Conservation (phyloP, 768 basidiomycete species). For the Lentinula sp. region DNA sequence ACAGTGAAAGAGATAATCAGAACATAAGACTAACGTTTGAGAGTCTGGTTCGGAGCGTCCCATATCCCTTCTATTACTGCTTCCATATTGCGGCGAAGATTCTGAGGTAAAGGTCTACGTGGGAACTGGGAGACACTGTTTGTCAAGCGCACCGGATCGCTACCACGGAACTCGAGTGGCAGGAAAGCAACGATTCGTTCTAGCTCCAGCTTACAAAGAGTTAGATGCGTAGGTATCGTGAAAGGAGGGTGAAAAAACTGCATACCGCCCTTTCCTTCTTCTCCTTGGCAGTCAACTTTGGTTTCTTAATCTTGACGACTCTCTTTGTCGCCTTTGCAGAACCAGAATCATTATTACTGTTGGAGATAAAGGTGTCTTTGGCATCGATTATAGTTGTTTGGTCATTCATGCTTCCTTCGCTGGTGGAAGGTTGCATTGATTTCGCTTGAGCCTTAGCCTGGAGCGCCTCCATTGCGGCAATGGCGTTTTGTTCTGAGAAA, state of each 20-base stretch:
- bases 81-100: slow-evolving; percentile 73
- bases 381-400: slow-evolving; percentile 27
- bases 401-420: slow-evolving; percentile 12
- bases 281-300: slow-evolving; percentile 69
- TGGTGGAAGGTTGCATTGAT: slow-evolving; percentile 25
- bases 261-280: slow-evolving; percentile 76
- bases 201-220: slow-evolving; percentile 40
- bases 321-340: slow-evolving; percentile 40
- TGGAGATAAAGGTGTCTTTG: slow-evolving; percentile 32
- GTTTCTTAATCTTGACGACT: slow-evolving; percentile 50
- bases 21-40: slow-evolving; percentile 43
- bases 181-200: slow-evolving; percentile 71
- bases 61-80: slow-evolving; percentile 72
- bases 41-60: slow-evolving; percentile 50
- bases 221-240: not conserved
- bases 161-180: slow-evolving; percentile 88
- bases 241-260: not conserved
- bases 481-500: slow-evolving; percentile 52
- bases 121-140: not conserved
- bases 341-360: slow-evolving; percentile 30
- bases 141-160: slow-evolving; percentile 58
- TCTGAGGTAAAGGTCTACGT: slow-evolving; percentile 31
- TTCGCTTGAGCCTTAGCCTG: slow-evolving; percentile 28
- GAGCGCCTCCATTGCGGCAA: slow-evolving; percentile 48
- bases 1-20: not conserved